Evolutionary conservation across 768 basidiomycete genomes (phyloP), one percentile per base, ranked within the genome.

Genomic region (Inosperma sp.): DNA sequence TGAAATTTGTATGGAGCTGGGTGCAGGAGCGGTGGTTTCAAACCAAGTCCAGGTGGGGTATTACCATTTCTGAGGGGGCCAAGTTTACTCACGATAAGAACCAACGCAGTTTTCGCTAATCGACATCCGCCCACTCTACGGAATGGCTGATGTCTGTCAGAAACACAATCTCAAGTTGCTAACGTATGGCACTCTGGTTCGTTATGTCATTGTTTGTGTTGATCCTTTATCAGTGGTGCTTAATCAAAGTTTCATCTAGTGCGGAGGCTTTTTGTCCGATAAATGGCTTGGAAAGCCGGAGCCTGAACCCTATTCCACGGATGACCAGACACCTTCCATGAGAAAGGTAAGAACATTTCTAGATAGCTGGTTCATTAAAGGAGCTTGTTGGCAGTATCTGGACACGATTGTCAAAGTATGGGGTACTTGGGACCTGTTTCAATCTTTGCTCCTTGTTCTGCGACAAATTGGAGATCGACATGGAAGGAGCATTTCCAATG

Each of bases 231-330:
- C 41, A 49, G n/a, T n/a, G n/a, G n/a, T n/a, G n/a, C n/a, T n/a
- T n/a, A n/a, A n/a, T 44, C 27, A 35, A 34, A 30, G 33, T 26
- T 44, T 29, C 7, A 45, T 40, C 0, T 60, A 92, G 89, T 91
- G 89, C 58, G 89, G 89, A 7, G 89, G 88, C 3, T 89, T 92
- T 62, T 73, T 92, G 36, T 71, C 87, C 3, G 87, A 91, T 62
- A 77, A 76, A 52, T 92, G 88, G 87, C 71, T 92, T 12, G 72
- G 74, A 44, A 59, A 72, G 52, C 72, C 80, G 2, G 83, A 86
- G 60, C 89, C 89, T 2, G 84, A 89, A 70, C 70, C 75, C 9
- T 92, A 92, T 56, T 72, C 76, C 16, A 76, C 77, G 29, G 67
- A 73, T 52, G 43, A 29, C 7, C 42, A 50, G 22, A 90, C 86